Conservation (phyloP, 345 rosid species). For the Trapa incisa region DNA sequence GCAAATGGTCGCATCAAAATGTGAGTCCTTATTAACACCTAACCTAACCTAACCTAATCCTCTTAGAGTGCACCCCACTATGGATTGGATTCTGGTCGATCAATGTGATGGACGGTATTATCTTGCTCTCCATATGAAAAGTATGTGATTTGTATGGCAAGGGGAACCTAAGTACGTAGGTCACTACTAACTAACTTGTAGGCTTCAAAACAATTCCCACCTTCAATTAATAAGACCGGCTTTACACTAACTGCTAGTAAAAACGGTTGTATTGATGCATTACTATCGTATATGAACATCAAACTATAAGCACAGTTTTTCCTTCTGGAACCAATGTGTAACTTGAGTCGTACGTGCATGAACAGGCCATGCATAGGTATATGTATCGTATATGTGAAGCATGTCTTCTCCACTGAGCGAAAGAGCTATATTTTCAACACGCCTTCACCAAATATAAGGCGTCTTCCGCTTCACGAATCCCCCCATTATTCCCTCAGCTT, state of each 20-base stretch:
- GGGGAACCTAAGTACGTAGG: neutral
- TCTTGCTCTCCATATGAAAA: neutral
- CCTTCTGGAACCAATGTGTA: too few relatives aligned
- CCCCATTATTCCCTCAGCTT: neutral
- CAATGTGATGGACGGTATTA: too few relatives aligned
- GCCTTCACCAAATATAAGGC: constrained; percentile 6
- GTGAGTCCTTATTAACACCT: neutral
- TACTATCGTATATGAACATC: too few relatives aligned
- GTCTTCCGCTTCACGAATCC: neutral
- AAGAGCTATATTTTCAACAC: constrained; percentile 2
- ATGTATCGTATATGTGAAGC: neutral
- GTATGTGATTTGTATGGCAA: neutral
- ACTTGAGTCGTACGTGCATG: neutral
- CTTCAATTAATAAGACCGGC: neutral
- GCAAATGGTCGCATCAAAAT: neutral
- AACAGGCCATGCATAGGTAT: neutral
- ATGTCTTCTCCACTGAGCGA: neutral
- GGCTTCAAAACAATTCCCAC: neutral
- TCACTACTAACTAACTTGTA: too few relatives aligned
- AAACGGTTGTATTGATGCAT: too few relatives aligned
- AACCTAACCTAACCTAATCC: neutral
- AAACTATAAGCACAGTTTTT: too few relatives aligned
- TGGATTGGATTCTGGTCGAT: neutral
- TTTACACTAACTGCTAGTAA: too few relatives aligned
- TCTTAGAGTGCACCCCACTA: neutral